Conservation (phyloP, 495 filamentous ascomycete genomes). For the Aspergillus ellipticus region DNA sequence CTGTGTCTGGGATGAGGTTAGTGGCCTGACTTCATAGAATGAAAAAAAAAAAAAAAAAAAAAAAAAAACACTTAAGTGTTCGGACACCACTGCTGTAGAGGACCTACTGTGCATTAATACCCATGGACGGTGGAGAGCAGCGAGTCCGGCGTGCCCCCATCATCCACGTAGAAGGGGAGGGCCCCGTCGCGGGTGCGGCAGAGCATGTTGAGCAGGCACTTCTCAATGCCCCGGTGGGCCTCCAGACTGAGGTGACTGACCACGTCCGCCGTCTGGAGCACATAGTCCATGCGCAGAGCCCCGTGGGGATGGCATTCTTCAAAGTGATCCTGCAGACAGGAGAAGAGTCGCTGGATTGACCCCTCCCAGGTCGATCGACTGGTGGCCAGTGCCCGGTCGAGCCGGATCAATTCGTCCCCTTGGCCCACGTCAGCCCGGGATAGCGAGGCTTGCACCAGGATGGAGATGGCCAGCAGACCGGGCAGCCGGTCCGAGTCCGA, state of each 20-base stretch:
- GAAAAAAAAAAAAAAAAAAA: no score
- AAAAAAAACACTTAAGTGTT: no score
- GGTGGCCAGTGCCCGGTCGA: conserved; percentile 14
- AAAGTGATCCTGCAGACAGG: conserved; percentile 17
- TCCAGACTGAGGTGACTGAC: conserved; percentile 21
- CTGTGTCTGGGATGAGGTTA: no score
- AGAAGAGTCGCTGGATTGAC: conserved; percentile 18
- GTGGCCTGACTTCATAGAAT: no score
- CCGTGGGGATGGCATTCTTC: conserved; percentile 6
- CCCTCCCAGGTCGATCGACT: conserved; percentile 11
- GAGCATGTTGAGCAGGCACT: conserved; percentile 28
- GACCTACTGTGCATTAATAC: background rate
- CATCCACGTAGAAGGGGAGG: conserved; percentile 11
- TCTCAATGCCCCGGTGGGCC: conserved; percentile 24
- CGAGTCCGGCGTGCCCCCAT: conserved; percentile 25
- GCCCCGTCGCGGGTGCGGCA: conserved; percentile 11
- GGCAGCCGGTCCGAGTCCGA: conserved; percentile 18
- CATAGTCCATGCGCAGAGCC: conserved; percentile 17
- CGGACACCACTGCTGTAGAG: no score
- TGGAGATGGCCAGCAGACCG: conserved; percentile 23
- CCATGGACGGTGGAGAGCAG: conserved; percentile 25
- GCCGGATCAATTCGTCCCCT: conserved; percentile 5
- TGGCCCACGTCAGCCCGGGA: background rate
- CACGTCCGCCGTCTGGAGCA: conserved; percentile 20
- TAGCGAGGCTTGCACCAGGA: conserved; percentile 27